phyloP scores from a whole-genome alignment of 2,329 filamentous ascomycete species.

The Paraphaeosphaeria minitans region DNA sequence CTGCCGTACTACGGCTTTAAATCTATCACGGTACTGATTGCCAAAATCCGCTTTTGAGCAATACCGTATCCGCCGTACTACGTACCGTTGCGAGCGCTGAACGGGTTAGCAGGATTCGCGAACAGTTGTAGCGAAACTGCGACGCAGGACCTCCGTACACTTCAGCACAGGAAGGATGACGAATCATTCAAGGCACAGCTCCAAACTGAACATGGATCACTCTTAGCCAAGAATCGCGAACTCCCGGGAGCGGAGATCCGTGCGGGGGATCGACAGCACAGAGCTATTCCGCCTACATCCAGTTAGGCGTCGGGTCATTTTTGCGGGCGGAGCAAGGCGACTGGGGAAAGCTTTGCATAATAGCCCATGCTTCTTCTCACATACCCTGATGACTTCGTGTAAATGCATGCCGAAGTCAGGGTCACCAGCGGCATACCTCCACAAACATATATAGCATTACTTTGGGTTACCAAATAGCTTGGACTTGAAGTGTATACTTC shows the following conservation, averaged over 20 bases:
- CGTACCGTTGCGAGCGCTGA: too few species aligned
- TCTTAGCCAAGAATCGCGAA: neutral
- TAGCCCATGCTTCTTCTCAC: neutral
- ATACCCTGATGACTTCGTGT: neutral
- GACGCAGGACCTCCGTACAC: neutral
- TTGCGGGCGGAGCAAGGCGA: neutral
- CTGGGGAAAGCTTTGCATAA: neutral
- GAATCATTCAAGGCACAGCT: neutral
- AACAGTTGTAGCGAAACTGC: too few species aligned
- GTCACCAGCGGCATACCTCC: neutral
- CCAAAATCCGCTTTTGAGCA: too few species aligned
- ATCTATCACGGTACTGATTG: too few species aligned
- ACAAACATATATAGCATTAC: neutral
- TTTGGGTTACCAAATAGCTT: too few species aligned
- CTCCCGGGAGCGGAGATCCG: neutral
- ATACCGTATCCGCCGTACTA: too few species aligned
- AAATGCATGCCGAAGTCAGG: neutral
- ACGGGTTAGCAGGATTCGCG: too few species aligned
- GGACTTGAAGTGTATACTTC: too few species aligned
- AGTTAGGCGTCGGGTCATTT: conserved; percentile 16
- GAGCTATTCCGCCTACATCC: neutral
- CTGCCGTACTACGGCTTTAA: too few species aligned
- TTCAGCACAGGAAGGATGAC: neutral
- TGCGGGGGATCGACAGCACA: neutral
- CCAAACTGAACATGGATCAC: neutral